Conservation (phyloP, 2,329 filamentous ascomycete genomes). For the Teratosphaeriaceae sp. region DNA sequence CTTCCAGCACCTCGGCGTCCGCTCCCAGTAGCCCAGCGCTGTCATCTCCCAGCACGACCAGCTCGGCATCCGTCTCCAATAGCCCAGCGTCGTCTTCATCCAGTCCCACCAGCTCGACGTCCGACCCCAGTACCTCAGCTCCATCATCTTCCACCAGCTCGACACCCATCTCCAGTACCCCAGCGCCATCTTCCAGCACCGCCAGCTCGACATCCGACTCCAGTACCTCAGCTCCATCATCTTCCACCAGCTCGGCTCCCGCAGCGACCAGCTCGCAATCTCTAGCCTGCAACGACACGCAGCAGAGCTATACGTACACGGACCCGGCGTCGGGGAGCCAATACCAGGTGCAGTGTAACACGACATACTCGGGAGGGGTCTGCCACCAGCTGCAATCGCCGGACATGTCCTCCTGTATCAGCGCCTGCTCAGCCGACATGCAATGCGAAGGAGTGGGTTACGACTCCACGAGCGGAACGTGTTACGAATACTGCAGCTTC, state of each 20-base stretch:
- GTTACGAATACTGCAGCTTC: conserved; percentile 7
- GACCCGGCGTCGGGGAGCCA: conserved; percentile 6
- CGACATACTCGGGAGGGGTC: conserved; percentile 5
- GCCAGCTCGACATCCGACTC: background rate
- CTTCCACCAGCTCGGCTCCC: too few species aligned
- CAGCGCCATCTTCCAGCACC: conserved; percentile 3
- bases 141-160: too few species aligned
- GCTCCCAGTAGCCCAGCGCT: too few species aligned
- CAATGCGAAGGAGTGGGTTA: conserved; percentile 7
- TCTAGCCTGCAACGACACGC: conserved; percentile 5
- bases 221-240: too few species aligned
- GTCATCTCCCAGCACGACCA: too few species aligned
- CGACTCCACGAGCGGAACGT: conserved; percentile 1
- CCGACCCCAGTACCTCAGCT: background rate
- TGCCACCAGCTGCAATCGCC: background rate
- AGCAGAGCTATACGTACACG: conserved; percentile 7
- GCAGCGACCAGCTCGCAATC: background rate
- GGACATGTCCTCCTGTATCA: conserved; percentile 6
- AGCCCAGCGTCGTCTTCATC: too few species aligned
- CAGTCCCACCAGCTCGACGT: background rate
- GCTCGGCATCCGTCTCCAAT: too few species aligned
- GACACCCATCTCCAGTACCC: background rate
- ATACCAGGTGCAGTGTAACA: conserved; percentile 9
- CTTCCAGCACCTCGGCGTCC: too few species aligned
- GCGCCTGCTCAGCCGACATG: conserved; percentile 5